phyloP scores from a whole-genome alignment of 2,329 filamentous ascomycete genomes.

The Ascochyta fabae region DNA sequence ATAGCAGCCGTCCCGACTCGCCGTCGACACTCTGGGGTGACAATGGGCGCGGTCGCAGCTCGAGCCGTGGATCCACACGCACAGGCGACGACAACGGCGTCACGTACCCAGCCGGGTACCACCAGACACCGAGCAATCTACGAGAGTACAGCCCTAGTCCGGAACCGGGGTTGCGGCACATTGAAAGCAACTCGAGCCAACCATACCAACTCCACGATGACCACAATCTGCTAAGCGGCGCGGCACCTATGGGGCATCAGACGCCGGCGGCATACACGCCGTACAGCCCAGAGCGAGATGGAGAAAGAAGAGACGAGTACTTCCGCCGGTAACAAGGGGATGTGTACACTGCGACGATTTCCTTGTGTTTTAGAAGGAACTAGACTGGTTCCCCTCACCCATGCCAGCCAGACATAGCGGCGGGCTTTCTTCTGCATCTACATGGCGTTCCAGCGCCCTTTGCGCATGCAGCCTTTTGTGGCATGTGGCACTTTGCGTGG shows the following conservation, averaged over 20 bases:
- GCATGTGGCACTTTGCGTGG: too few relatives aligned
- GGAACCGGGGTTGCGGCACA: conserved; percentile 25
- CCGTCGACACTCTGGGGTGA: conserved; percentile 50
- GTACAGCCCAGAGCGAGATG: conserved; percentile 36
- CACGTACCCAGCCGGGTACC: conserved; percentile 56
- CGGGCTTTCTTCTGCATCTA: not conserved
- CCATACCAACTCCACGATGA: conserved; percentile 37
- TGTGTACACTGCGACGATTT: not conserved
- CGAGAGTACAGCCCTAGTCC: conserved; percentile 53
- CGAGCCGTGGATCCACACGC: conserved; percentile 36
- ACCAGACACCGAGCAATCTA: conserved; percentile 52
- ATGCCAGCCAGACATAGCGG: not conserved
- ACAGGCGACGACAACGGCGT: conserved; percentile 46
- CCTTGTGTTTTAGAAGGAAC: not conserved
- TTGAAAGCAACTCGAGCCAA: conserved; percentile 30
- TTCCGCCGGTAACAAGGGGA: conserved; percentile 18
- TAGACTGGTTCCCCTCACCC: not conserved
- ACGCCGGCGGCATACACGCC: conserved; percentile 29
- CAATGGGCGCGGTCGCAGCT: conserved; percentile 31
- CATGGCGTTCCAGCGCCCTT: not conserved
- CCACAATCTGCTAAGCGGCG: conserved; percentile 32
- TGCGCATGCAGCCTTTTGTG: too few relatives aligned
- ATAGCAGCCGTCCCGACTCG: conserved; percentile 66
- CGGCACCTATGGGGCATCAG: conserved; percentile 47
- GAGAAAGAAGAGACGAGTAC: conserved; percentile 30